phyloP scores from a whole-genome alignment of 2,329 filamentous ascomycete genomes.

The Didymella keratinophila region DNA sequence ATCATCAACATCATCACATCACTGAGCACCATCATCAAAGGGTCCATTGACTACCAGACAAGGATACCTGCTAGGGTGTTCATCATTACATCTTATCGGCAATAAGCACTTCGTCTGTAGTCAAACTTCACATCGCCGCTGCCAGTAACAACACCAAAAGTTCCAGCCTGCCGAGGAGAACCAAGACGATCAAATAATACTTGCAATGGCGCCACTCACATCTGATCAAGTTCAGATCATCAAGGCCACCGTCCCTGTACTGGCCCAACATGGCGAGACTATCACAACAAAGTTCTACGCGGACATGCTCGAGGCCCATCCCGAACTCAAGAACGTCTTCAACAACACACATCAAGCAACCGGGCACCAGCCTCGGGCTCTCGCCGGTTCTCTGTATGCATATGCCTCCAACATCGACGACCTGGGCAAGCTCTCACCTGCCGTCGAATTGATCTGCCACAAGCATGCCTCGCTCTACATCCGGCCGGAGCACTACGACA shows the following conservation, averaged over 20 bases:
- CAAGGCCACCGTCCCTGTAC: constrained; percentile 73
- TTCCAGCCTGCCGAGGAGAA: not conserved
- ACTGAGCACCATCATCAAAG: not conserved
- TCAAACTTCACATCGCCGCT: not conserved
- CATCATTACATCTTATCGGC: not conserved
- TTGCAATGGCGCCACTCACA: constrained; percentile 59
- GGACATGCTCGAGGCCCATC: constrained; percentile 70
- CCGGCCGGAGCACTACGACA: constrained; percentile 71
- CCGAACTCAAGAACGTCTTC: constrained; percentile 74
- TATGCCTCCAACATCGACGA: constrained; percentile 78
- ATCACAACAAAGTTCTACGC: constrained; percentile 78
- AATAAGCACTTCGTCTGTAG: not conserved
- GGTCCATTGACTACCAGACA: not conserved
- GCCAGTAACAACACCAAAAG: not conserved
- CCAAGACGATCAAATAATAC: not conserved
- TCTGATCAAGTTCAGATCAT: constrained; percentile 69
- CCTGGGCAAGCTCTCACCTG: constrained; percentile 64
- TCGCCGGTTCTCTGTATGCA: constrained; percentile 72
- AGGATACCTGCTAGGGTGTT: not conserved
- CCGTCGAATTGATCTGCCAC: constrained; percentile 74
- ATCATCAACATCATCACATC: not conserved
- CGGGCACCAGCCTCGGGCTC: constrained; percentile 72
- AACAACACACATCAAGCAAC: constrained; percentile 74
- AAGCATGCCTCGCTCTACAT: constrained; percentile 78
- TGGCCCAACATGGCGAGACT: constrained; percentile 70